Evolutionary conservation across 805 yeast genomes (phyloP).

Genomic region (Teunomyces tritomae): DNA sequence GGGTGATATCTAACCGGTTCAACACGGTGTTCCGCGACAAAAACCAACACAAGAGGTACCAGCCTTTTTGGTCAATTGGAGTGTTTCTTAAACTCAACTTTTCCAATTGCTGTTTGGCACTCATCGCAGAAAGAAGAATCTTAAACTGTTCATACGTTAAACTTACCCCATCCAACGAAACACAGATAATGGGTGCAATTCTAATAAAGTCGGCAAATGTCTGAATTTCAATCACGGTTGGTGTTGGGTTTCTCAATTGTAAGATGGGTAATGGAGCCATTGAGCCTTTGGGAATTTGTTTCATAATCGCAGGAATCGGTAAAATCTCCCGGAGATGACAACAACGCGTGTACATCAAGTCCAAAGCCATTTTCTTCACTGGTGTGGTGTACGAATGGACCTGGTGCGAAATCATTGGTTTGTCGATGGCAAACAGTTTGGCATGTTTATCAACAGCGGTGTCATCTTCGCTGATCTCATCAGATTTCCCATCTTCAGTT

Average conservation of each 20-base stretch:
- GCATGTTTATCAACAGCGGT: conserved; percentile 23
- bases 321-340: conserved; percentile 89
- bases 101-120: conserved; percentile 62
- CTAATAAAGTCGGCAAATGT: conserved; percentile 87
- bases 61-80: conserved; percentile 65
- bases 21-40: conserved; percentile 59
- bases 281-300: conserved; percentile 76
- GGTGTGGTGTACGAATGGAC: conserved; percentile 28
- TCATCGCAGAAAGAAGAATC: conserved; percentile 67
- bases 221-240: conserved; percentile 82
- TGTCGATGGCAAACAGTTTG: conserved; percentile 26
- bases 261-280: conserved; percentile 70
- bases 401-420: conserved; percentile 25
- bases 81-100: conserved; percentile 79
- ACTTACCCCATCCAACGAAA: conserved; percentile 76
- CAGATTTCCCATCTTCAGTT: conserved; percentile 6
- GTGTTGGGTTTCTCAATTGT: conserved; percentile 80
- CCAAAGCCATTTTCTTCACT: conserved; percentile 51
- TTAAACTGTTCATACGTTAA: conserved; percentile 74
- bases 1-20: conserved; percentile 67
- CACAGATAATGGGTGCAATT: conserved; percentile 74
- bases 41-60: conserved; percentile 79
- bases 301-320: conserved; percentile 86
- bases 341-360: conserved; percentile 82
- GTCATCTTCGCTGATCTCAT: conserved; percentile 17